Evolutionary conservation across 345 rosid species (phyloP), one percentile per base, ranked within the genome.

Genomic region (Corymbia maculata): DNA sequence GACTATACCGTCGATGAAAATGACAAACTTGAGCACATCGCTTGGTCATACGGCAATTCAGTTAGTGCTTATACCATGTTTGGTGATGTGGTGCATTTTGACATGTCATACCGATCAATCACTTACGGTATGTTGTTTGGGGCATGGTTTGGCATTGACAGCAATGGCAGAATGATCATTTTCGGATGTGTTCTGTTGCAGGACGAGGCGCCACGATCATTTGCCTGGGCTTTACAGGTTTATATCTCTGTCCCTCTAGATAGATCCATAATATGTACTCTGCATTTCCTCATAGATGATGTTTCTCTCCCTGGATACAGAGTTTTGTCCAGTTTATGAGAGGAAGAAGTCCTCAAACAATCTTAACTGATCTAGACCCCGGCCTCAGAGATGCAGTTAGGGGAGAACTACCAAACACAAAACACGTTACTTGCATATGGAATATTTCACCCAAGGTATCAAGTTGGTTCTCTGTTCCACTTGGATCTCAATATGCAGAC

Each of bases 181-280:
- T 93, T 96, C 87, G 99, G 98, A 44, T 97, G 97, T 92, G 95
- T 90, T 75, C 92, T 97, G 92, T 94, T 97, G 88, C 98, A 95
- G 89, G 99, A 95, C 86, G 99, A 96, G 90, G 95, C 89, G 66
- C 90, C 89, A 36, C 89, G 85, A 86, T 95, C 99, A 26, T 96
- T 96, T 52, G 52, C 94, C 55, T 97, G 99, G 98, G 99, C 99
- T 88, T 90, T 96, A 90, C 99, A 97, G 99, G 99, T 97, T 93
- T 80, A 89, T 86, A 44, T 22, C 32, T 90, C 89, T 89, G 87
- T 90, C 85, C 88, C 36, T 45, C 47, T 75, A 42, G 49, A 75
- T 75, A 75, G 49, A 75, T 75, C 84, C 84, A 42, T 36, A 75
- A 19, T 17, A 42, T 75, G 49, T 75, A 13, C 64, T 92, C 89